Evolutionary conservation across 495 filamentous ascomycete species (phyloP).

Genomic region (Platismatia glauca): DNA sequence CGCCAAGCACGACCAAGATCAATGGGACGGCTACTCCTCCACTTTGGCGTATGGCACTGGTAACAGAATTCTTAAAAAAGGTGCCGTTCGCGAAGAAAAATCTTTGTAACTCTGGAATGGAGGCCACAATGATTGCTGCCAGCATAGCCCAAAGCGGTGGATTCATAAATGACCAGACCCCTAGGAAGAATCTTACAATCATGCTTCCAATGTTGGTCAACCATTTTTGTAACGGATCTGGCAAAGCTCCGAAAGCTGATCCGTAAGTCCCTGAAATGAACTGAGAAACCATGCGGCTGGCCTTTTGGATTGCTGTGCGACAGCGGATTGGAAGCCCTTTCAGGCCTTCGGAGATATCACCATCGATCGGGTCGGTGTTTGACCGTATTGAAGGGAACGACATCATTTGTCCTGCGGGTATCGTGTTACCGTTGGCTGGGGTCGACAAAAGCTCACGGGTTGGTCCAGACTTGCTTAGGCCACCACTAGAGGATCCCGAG

Average conservation of each 20-base stretch:
- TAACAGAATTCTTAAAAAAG: conserved; percentile 88
- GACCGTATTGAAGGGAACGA: conserved; percentile 16
- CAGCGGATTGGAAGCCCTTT: conserved; percentile 6
- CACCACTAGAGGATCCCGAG: conserved; percentile 10
- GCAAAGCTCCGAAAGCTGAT: conserved; percentile 41
- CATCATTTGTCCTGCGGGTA: conserved; percentile 8
- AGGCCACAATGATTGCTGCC: conserved; percentile 76
- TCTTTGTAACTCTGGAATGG: conserved; percentile 71
- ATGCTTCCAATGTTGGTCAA: conserved; percentile 38
- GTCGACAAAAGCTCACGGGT: conserved; percentile 21
- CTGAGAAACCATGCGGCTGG: not conserved
- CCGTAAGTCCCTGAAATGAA: not conserved
- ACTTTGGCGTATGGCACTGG: conserved; percentile 72
- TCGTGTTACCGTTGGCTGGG: conserved; percentile 28
- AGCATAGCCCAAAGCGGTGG: conserved; percentile 98
- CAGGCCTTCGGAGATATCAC: conserved; percentile 3
- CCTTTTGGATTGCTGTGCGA: not conserved
- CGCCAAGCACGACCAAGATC: conserved; percentile 93
- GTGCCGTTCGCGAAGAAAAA: conserved; percentile 85
- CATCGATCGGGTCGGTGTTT: conserved; percentile 11
- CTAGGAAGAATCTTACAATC: conserved; percentile 47
- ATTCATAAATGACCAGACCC: conserved; percentile 92
- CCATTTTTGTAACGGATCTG: conserved; percentile 46
- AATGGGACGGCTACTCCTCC: conserved; percentile 89
- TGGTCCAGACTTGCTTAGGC: conserved; percentile 13